Conservation (phyloP, 495 filamentous ascomycete genomes). For the Trichoderma reesei region DNA sequence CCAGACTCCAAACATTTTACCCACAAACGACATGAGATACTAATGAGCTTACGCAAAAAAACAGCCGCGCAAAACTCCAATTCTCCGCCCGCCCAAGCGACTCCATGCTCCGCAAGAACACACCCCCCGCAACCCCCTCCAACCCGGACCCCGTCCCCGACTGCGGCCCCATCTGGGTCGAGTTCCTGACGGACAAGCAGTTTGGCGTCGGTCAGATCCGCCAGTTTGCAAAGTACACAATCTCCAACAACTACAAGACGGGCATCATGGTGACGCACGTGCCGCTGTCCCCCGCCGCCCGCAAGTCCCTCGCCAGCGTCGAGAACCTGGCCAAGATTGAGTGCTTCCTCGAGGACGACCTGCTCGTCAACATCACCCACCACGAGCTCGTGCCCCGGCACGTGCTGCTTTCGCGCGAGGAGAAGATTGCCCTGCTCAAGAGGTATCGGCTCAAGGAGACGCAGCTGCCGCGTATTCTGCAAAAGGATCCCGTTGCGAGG, state of each 20-base stretch:
- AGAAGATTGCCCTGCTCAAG: slow-evolving; percentile 73
- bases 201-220: slow-evolving; percentile 89
- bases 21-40: too few relatives aligned
- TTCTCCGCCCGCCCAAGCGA: slow-evolving; percentile 76
- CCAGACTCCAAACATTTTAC: too few relatives aligned
- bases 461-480: slow-evolving; percentile 85
- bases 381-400: slow-evolving; percentile 96
- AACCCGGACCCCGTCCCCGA: slow-evolving; percentile 58
- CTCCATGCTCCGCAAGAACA: slow-evolving; percentile 76
- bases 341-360: slow-evolving; percentile 87
- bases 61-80: slow-evolving; percentile 70
- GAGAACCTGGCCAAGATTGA: slow-evolving; percentile 69
- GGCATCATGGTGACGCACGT: slow-evolving; percentile 80
- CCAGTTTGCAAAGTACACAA: slow-evolving; percentile 72
- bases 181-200: slow-evolving; percentile 65
- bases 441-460: slow-evolving; percentile 94
- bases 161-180: slow-evolving; percentile 84
- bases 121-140: slow-evolving; percentile 48
- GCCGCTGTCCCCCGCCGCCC: slow-evolving; percentile 72
- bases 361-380: slow-evolving; percentile 95
- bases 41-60: background rate
- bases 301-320: slow-evolving; percentile 67
- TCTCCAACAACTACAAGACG: slow-evolving; percentile 66
- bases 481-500: slow-evolving; percentile 81
- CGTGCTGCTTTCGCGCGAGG: slow-evolving; percentile 76